Base-by-base conservation (phyloP, 495 filamentous ascomycete genomes). In the Pseudevernia furfuracea region DNA sequence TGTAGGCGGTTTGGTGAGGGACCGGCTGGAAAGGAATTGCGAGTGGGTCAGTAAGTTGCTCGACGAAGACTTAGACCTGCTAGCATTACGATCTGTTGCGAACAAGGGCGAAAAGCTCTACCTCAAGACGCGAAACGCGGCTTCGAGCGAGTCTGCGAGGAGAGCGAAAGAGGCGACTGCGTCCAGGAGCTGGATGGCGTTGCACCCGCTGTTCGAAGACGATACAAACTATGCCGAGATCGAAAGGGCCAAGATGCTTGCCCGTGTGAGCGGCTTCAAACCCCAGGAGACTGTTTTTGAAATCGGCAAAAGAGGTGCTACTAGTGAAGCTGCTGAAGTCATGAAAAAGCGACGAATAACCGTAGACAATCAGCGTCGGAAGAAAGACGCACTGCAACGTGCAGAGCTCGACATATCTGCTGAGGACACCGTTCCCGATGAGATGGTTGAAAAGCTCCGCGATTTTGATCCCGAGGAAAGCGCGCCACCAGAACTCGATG, bases 231-330 rank as follows among this genome's bases (percentile, higher is more conserved):
- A 81, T 21, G 75, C 81, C 19, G 89, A 93, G 69, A 79, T 81
- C 32, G 87, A 89, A 66, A 83, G 93, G 10, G 86, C 90, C 44
- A 85, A 85, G 60, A 93, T 99, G 86, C 80, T 99, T 5, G 87
- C 88, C 46, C 84, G 85, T 36, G 87, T 99, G 57, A 89, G 89
- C 68, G 85, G 85, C 3, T 97, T 92, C 77, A 82, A 91, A 69
- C 94, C 94, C 1, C 81, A 85, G 58, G 95, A 99, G 71, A 96
- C 94, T 0, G 86, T 99, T 30, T 97, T 99, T 70, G 94, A 99
- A 72, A 86, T 96, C 66, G 88, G 91, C 4, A 86, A 87, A 62
- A 80, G 84, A 63, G 82, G 77, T 36, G 74, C 71, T 39, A 71
- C 69, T 53, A 77, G 79, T 62, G 90, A 89, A 70, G 83, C 91